A percentile compares a stretch with the other conserved stretches of the same genome.
phyloP scores from a whole-genome alignment of 2,329 filamentous ascomycete species.

The Rasamsonia emersonii region DNA sequence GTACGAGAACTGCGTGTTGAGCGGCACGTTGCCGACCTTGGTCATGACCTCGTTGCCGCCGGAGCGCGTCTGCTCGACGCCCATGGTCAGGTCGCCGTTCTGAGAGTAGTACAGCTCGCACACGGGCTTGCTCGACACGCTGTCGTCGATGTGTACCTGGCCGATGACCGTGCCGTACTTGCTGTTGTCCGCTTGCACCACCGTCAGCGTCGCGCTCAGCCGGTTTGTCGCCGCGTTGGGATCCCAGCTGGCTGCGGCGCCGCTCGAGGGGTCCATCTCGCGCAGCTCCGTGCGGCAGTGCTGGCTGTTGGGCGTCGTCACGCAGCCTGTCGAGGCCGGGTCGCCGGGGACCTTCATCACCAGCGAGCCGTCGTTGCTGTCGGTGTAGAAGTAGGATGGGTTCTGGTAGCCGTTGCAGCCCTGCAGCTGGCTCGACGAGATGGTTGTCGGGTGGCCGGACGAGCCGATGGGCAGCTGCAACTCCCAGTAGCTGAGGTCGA shows the following conservation, averaged over 20 bases:
- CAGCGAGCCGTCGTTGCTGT: slow-evolving; percentile 22
- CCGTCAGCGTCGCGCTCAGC: slow-evolving; percentile 22
- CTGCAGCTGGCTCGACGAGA: slow-evolving; percentile 21
- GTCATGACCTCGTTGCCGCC: slow-evolving; percentile 24
- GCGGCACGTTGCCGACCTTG: slow-evolving; percentile 22
- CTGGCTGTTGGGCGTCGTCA: slow-evolving; percentile 32
- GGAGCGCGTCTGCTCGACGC: slow-evolving; percentile 27
- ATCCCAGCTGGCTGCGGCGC: slow-evolving; percentile 15
- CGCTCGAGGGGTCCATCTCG: slow-evolving; percentile 21
- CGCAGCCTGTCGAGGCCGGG: slow-evolving; percentile 26
- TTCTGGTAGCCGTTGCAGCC: slow-evolving; percentile 28
- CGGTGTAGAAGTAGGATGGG: slow-evolving; percentile 27
- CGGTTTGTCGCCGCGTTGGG: slow-evolving; percentile 23
- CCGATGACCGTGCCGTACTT: slow-evolving; percentile 30
- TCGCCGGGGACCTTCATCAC: slow-evolving; percentile 30
- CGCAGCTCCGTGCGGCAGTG: slow-evolving; percentile 38
- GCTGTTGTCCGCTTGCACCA: slow-evolving; percentile 22
- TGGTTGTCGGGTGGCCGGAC: slow-evolving; percentile 18
- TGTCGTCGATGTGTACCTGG: slow-evolving; percentile 32
- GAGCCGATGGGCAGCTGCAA: slow-evolving; percentile 33
- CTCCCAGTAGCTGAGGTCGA: slow-evolving; percentile 3
- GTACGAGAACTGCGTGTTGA: slow-evolving; percentile 27
- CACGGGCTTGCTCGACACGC: slow-evolving; percentile 26
- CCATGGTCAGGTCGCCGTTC: slow-evolving; percentile 27
- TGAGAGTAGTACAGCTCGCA: slow-evolving; percentile 32